phyloP scores from a whole-genome alignment of 2,329 filamentous ascomycete genomes.

The Stromatinia cepivora region DNA sequence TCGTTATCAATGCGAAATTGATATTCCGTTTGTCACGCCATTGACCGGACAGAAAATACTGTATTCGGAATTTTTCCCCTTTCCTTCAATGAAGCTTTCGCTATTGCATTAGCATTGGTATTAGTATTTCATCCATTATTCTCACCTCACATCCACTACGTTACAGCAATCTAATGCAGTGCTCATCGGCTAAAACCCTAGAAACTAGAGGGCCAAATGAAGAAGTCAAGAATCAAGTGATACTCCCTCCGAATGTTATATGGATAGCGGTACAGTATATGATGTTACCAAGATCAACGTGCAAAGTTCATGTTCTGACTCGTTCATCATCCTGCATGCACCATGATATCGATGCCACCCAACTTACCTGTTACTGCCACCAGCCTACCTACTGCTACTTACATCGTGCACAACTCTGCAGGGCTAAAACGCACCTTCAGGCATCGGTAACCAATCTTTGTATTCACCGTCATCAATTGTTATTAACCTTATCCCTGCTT shows the following conservation, averaged over 20 bases:
- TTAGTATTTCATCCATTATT: neutral
- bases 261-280: neutral
- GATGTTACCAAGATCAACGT: constrained; percentile 10
- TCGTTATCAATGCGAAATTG: constrained; percentile 1
- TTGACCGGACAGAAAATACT: neutral
- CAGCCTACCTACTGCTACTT: neutral
- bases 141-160: neutral
- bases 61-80: constrained; percentile 4
- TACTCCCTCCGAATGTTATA: too few relatives aligned
- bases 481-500: constrained; percentile 15
- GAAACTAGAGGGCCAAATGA: constrained; percentile 11
- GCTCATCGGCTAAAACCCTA: constrained; percentile 14
- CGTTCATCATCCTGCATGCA: constrained; percentile 7
- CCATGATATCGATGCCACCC: constrained; percentile 1
- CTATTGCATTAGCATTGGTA: neutral
- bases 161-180: constrained; percentile 8
- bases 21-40: constrained; percentile 1
- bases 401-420: neutral
- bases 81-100: neutral
- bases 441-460: constrained; percentile 4
- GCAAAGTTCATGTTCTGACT: constrained; percentile 22
- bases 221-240: neutral
- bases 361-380: neutral
- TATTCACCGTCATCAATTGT: constrained; percentile 3
- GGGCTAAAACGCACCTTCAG: constrained; percentile 17